A percentile compares a stretch with the other conserved stretches of the same genome.
phyloP scores from a whole-genome alignment of 805 yeast species.

The Monosporozyma servazzii region DNA sequence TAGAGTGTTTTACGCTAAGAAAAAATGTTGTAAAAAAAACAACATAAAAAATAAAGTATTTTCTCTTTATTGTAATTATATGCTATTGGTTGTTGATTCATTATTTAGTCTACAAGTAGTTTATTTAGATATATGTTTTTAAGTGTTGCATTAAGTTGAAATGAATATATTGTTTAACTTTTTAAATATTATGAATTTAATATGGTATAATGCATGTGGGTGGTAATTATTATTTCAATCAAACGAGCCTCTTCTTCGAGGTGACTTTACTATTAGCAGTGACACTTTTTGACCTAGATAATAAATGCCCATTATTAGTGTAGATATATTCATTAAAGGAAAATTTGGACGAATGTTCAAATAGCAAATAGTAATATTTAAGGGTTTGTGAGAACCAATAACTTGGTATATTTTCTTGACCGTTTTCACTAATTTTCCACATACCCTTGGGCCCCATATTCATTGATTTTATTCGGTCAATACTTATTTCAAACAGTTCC shows the following conservation, averaged over 20 bases:
- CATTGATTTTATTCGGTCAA: conserved; percentile 21
- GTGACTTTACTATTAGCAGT: neutral
- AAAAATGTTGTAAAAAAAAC: no score
- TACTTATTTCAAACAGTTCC: conserved; percentile 36
- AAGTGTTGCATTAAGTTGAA: neutral
- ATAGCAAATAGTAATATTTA: conserved; percentile 45
- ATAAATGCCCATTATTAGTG: conserved; percentile 58
- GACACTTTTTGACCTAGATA: conserved; percentile 21
- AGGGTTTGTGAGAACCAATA: conserved; percentile 54
- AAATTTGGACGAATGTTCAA: conserved; percentile 36
- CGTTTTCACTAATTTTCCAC: conserved; percentile 29
- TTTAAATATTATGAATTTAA: neutral
- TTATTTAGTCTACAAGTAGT: neutral
- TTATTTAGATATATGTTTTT: neutral
- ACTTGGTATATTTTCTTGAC: conserved; percentile 35
- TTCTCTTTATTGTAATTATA: neutral
- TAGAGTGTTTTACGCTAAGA: no score
- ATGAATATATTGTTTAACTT: neutral
- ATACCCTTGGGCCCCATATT: conserved; percentile 34
- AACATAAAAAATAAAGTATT: no score
- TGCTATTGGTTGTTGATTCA: neutral
- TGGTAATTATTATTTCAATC: neutral
- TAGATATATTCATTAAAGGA: conserved; percentile 46
- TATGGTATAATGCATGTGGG: neutral
- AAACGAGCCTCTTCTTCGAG: neutral